Evolutionary conservation across 2,329 filamentous ascomycete species (phyloP).

Genomic region (Fusarium buharicum): DNA sequence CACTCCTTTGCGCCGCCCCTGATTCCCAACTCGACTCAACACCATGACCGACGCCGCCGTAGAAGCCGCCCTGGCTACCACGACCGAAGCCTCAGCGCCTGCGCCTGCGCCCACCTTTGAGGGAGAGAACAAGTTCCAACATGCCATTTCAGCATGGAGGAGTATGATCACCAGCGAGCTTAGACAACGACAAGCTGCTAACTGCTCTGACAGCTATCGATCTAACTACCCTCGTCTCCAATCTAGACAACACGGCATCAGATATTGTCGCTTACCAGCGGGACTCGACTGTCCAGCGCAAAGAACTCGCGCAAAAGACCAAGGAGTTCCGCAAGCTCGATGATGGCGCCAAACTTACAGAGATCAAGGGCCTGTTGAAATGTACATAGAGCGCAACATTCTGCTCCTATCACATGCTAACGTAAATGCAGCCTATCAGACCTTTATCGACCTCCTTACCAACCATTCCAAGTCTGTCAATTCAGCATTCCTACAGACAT

Average conservation of each 20-base stretch:
- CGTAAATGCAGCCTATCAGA: constrained; percentile 80
- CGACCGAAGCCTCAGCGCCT: constrained; percentile 41
- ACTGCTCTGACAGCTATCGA: constrained; percentile 75
- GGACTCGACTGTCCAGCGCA: constrained; percentile 94
- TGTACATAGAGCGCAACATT: constrained; percentile 57
- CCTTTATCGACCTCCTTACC: constrained; percentile 94
- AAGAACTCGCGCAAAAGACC: constrained; percentile 98
- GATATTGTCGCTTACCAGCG: constrained; percentile 94
- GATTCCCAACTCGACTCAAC: constrained; percentile 18
- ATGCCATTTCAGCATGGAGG: constrained; percentile 94
- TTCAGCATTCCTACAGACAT: constrained; percentile 90
- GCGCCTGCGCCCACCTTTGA: constrained; percentile 52
- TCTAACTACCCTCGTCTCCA: constrained; percentile 82
- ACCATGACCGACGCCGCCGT: constrained; percentile 50
- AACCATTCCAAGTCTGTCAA: constrained; percentile 96
- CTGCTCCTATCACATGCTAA: constrained; percentile 16
- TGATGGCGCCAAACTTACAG: constrained; percentile 83
- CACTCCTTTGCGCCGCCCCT: constrained; percentile 31
- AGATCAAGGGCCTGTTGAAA: constrained; percentile 91
- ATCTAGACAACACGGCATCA: constrained; percentile 90
- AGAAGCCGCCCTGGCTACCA: constrained; percentile 44
- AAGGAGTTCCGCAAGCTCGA: constrained; percentile 97
- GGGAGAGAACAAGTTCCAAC: constrained; percentile 92
- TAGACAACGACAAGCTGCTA: constrained; percentile 18
- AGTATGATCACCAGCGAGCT: constrained; percentile 63